Base-by-base conservation (phyloP, 768 basidiomycete species). In the Lentinula sp. region DNA sequence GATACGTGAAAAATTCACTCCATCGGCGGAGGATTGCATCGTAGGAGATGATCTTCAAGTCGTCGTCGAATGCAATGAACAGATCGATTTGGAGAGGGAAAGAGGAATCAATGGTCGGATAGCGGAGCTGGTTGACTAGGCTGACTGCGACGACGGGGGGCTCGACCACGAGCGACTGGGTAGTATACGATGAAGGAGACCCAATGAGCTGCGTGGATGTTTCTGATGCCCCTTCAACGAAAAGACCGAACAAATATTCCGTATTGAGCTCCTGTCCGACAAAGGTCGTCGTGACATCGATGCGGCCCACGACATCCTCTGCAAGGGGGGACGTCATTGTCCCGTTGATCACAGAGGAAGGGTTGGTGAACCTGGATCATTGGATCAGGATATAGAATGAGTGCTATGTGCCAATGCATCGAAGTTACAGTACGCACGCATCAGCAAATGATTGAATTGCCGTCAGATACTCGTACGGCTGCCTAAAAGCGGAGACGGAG, bases 181-280 rank as follows among this genome's bases (percentile, higher is more conserved):
- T 58, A 1, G 49, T 49, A 15, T 45, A 42, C 8, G 37, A 42
- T 6, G 40, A 42, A 32, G 61, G 61, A 10, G 54, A 21, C 15
- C 53, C 61, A 3, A 61, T 46, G 54, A 61, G 61, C 23, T 61
- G 61, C 13, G 61, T 61, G 40, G 52, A 57, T 13, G 42, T 61
- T n/a, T 42, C 37, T 32, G 43, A 32, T 21, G 61, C 39, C 3
- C 42, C 54, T 15, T 54, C 43, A n/a, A 15, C 45, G 43, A 61
- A 61, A 4, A 61, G 34, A 16, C 61, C 61, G n/a, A 55, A 48
- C 10, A 61, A 37, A n/a, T 61, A 61, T 15, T 61, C 61, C 31
- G 57, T 58, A 28, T 58, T 58, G 21, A 58, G 45, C 45, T 43
- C 57, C 31, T 58, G 57, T 6, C 57, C 57, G 2, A 58, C 46